Evolutionary conservation across 1,139 yeast species (phyloP).

Genomic region (Torulaspora globosa): DNA sequence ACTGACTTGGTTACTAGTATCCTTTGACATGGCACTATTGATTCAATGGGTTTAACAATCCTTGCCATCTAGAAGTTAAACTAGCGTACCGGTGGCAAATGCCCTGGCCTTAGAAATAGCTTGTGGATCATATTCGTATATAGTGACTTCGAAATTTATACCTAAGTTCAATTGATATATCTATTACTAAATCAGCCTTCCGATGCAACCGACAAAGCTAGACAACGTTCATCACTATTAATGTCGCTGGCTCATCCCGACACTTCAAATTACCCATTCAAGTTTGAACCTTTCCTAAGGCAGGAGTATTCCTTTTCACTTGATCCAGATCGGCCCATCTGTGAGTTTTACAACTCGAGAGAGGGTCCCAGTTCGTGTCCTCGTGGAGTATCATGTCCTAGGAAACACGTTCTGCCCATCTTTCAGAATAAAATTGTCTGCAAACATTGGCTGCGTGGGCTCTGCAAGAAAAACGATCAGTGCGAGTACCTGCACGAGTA

Average conservation of each 20-base stretch:
- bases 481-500: constrained; percentile 97
- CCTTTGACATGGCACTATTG: constrained; percentile 4
- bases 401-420: constrained; percentile 80
- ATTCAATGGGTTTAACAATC: not conserved
- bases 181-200: not conserved
- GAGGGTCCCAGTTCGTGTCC: constrained; percentile 73
- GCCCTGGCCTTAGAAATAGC: not conserved
- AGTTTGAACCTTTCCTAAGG: constrained; percentile 78
- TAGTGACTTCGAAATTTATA: not conserved
- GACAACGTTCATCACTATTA: not conserved
- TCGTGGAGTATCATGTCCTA: constrained; percentile 75
- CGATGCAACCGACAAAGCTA: too few relatives aligned
- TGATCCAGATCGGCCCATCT: constrained; percentile 86
- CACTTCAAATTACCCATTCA: constrained; percentile 49
- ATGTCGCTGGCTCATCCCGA: constrained; percentile 40
- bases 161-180: not conserved
- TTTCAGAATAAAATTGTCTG: constrained; percentile 87
- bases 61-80: not conserved
- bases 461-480: constrained; percentile 93
- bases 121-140: not conserved
- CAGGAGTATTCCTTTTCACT: constrained; percentile 78
- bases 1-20: not conserved
- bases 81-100: constrained; percentile 3
- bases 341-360: constrained; percentile 57
- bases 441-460: constrained; percentile 96